A percentile compares a stretch with the other conserved stretches of the same genome.
Evolutionary conservation across 2,329 filamentous ascomycete species (phyloP).

Genomic region (Graphium sp.): DNA sequence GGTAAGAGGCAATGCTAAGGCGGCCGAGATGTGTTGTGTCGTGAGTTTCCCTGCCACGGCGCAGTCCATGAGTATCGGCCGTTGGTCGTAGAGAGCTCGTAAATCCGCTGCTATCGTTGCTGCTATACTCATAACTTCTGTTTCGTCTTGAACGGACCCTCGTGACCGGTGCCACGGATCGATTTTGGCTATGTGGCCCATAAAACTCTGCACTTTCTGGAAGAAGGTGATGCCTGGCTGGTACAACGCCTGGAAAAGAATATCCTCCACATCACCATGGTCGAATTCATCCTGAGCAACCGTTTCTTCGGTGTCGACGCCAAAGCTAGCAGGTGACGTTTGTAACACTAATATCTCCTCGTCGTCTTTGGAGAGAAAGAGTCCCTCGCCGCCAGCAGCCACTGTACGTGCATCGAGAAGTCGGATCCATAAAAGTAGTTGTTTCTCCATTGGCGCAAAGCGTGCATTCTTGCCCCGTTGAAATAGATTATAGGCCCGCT

Average conservation of each 20-base stretch:
- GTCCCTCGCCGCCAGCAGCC: slow-evolving; percentile 35
- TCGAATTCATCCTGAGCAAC: slow-evolving; percentile 1
- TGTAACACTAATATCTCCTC: slow-evolving; percentile 32
- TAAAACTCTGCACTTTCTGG: slow-evolving; percentile 39
- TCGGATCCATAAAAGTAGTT: slow-evolving; percentile 35
- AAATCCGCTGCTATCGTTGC: slow-evolving; percentile 31
- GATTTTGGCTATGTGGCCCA: slow-evolving; percentile 37
- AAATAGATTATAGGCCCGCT: slow-evolving; percentile 28
- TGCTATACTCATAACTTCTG: slow-evolving; percentile 37
- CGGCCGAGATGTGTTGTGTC: slow-evolving; percentile 25
- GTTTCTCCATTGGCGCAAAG: slow-evolving; percentile 22
- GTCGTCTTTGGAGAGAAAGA: slow-evolving; percentile 26
- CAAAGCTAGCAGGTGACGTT: slow-evolving; percentile 16
- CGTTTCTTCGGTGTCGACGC: neutral
- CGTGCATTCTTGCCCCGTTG: slow-evolving; percentile 19
- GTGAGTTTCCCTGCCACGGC: slow-evolving; percentile 32
- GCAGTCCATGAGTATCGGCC: slow-evolving; percentile 37
- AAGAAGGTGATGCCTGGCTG: slow-evolving; percentile 39
- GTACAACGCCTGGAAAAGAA: slow-evolving; percentile 35
- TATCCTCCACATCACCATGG: slow-evolving; percentile 22
- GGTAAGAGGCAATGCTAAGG: slow-evolving; percentile 17
- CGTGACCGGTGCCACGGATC: slow-evolving; percentile 37
- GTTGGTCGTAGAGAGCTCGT: slow-evolving; percentile 27
- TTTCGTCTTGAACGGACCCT: slow-evolving; percentile 39
- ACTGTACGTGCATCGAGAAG: slow-evolving; percentile 37